Conservation (phyloP, 2,329 filamentous ascomycete genomes). For the Colletotrichum phormii region DNA sequence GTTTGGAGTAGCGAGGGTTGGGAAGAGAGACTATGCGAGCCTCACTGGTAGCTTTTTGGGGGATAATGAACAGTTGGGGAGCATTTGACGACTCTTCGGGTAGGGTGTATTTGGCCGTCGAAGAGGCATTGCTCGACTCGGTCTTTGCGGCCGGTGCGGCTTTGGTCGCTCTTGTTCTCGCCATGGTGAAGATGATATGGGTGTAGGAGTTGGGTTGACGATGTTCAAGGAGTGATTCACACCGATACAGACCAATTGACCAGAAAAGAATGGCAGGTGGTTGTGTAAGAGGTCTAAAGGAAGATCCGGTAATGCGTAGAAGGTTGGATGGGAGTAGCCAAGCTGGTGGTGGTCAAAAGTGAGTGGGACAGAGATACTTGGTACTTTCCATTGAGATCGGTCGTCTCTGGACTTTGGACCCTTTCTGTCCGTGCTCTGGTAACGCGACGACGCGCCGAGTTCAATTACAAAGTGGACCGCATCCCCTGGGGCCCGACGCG, state of each 20-base stretch:
- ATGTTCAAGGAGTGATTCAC: neutral
- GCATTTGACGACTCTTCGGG: constrained; percentile 54
- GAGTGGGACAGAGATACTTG: neutral
- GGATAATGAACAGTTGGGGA: constrained; percentile 71
- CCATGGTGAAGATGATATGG: constrained; percentile 50
- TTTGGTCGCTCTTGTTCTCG: constrained; percentile 61
- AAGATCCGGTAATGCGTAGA: neutral
- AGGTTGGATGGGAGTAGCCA: neutral
- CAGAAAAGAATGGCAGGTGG: neutral
- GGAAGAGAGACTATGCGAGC: constrained; percentile 70
- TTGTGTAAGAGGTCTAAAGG: neutral
- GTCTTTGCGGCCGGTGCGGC: constrained; percentile 47
- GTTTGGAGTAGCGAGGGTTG: constrained; percentile 66
- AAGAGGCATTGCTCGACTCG: constrained; percentile 41
- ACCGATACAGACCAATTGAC: neutral
- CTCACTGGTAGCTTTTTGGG: constrained; percentile 62
- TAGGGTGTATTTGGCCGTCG: constrained; percentile 53
- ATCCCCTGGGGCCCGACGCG: constrained; percentile 10
- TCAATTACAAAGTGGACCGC: constrained; percentile 31
- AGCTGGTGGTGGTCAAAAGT: neutral
- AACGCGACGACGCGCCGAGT: constrained; percentile 30
- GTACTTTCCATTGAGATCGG: neutral
- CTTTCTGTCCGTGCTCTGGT: neutral
- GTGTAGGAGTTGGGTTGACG: neutral
- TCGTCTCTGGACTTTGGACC: neutral